Evolutionary conservation across 768 basidiomycete genomes (phyloP).

Genomic region (Fomitopsis pulvina): DNA sequence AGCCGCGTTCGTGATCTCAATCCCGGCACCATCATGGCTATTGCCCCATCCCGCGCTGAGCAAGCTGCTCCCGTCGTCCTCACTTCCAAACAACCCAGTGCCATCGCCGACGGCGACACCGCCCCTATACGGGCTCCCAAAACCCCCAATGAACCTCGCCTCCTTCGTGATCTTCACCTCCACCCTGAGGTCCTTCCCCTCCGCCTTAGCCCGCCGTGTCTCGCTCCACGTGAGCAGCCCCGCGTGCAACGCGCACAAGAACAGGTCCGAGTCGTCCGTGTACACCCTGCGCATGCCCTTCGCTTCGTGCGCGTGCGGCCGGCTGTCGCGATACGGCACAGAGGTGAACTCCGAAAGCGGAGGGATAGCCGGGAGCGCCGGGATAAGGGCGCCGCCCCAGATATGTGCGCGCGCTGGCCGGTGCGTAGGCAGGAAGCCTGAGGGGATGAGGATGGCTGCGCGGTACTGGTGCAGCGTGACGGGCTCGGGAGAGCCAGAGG

Average conservation of each 20-base stretch:
- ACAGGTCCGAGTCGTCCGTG: slow-evolving; percentile 73
- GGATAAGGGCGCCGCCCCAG: slow-evolving; percentile 61
- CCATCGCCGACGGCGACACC: slow-evolving; percentile 8
- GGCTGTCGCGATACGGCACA: slow-evolving; percentile 12
- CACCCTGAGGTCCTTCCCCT: slow-evolving; percentile 33
- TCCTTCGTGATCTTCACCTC: slow-evolving; percentile 35
- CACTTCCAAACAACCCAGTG: slow-evolving; percentile 9
- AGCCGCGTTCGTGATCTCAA: slow-evolving; percentile 61
- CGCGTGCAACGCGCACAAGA: slow-evolving; percentile 62
- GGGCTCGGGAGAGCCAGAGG: neutral
- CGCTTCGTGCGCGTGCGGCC: slow-evolving; percentile 18
- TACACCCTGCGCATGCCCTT: slow-evolving; percentile 48
- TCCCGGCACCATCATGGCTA: slow-evolving; percentile 70
- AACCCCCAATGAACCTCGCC: slow-evolving; percentile 41
- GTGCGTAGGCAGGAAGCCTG: slow-evolving; percentile 47
- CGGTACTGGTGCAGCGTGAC: slow-evolving; percentile 20
- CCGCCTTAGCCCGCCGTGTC: slow-evolving; percentile 30
- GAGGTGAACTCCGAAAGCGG: neutral
- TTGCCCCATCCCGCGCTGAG: slow-evolving; percentile 63
- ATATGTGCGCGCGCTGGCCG: slow-evolving; percentile 51
- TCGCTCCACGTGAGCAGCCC: slow-evolving; percentile 43
- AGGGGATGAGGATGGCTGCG: slow-evolving; percentile 54
- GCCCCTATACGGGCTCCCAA: slow-evolving; percentile 25
- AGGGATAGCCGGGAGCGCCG: slow-evolving; percentile 28
- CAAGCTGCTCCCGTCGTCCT: slow-evolving; percentile 24